Conservation (phyloP, 306 rosid genomes). For the Dryas drummondii region DNA sequence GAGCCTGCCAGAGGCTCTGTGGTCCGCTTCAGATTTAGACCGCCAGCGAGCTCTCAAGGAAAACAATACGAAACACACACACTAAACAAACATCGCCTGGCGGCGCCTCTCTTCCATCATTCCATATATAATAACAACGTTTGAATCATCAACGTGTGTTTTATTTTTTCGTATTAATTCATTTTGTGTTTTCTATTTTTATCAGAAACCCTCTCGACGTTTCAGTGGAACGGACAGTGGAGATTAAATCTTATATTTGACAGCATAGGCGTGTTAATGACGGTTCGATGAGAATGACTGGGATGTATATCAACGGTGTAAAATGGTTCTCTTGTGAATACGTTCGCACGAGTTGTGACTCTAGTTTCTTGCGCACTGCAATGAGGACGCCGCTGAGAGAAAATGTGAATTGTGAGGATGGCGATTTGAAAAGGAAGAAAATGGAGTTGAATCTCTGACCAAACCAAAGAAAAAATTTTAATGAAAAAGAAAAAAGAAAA, state of each 20-base stretch:
- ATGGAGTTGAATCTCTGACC: not conserved
- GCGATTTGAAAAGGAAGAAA: not conserved
- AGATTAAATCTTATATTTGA: not conserved
- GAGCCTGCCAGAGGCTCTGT: not conserved
- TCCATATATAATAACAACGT: not conserved
- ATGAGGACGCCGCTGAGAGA: constrained; percentile 11
- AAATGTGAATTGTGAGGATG: not conserved
- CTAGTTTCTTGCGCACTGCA: not conserved
- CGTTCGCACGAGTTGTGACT: not conserved
- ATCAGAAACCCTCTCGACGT: not conserved
- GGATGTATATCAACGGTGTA: not conserved
- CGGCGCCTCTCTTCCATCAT: constrained; percentile 29
- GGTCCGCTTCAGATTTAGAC: not conserved
- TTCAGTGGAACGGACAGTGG: constrained; percentile 2
- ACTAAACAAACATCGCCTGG: constrained; percentile 7
- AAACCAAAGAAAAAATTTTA: not conserved
- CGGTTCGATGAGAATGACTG: not conserved
- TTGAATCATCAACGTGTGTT: constrained; percentile 11
- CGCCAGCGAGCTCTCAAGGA: not conserved
- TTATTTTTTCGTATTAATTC: not conserved
- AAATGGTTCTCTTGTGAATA: not conserved
- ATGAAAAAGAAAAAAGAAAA: not conserved
- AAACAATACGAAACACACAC: not conserved
- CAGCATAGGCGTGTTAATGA: not conserved
- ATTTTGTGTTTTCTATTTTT: not conserved